These are phyloP conservation scores for Helotiales sp. DNA, from an alignment of 2,329 filamentous ascomycete species.

Conservation along the genomic window DNA sequence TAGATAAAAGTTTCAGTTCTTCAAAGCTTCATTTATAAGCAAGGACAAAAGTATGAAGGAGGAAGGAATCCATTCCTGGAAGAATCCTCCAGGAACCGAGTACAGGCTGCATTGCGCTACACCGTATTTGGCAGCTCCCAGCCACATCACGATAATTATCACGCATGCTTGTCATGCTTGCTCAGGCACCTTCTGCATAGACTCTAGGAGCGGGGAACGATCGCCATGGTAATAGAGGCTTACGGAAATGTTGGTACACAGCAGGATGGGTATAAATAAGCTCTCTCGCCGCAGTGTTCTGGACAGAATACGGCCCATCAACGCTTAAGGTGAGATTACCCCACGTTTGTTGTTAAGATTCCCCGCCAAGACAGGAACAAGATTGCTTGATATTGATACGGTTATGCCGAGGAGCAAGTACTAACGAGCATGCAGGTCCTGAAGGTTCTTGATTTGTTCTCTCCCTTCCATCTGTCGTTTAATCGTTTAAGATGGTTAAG, in stretches of 20 bases:
- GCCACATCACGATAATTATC: background rate
- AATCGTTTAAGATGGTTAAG: conserved; percentile 22
- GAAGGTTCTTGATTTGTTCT: background rate
- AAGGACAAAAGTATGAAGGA: background rate
- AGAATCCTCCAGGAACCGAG: background rate
- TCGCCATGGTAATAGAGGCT: too few species aligned
- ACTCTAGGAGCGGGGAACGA: background rate
- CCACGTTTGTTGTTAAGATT: background rate
- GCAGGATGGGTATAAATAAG: background rate
- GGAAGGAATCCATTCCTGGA: background rate
- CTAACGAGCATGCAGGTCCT: background rate
- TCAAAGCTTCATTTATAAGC: background rate
- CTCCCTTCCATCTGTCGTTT: background rate
- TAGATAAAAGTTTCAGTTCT: background rate
- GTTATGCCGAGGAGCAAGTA: conserved; percentile 12
- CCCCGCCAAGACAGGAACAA: background rate
- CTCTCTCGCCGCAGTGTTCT: background rate
- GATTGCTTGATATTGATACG: background rate
- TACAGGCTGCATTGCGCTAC: background rate
- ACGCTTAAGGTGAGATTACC: background rate
- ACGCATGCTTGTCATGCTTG: background rate
- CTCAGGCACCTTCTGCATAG: background rate
- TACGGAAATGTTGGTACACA: background rate
- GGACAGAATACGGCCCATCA: background rate
- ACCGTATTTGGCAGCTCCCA: background rate